A percentile compares a stretch with the other conserved stretches of the same genome.
phyloP scores from a whole-genome alignment of 768 basidiomycete genomes.

The Pleurotus tuoliensis region DNA sequence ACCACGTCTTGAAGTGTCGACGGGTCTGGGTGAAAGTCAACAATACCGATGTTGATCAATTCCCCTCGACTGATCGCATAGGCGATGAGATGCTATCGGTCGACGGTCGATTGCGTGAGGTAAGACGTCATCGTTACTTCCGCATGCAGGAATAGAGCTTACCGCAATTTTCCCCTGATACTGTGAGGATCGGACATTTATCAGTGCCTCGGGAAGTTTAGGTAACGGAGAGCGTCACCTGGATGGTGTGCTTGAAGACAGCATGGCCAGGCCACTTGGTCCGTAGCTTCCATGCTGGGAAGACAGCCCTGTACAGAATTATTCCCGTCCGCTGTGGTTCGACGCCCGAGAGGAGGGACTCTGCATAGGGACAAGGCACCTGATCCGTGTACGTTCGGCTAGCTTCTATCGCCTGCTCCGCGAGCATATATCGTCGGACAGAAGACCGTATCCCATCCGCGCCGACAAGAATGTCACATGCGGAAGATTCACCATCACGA shows the following conservation, averaged over 20 bases:
- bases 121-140: too few relatives aligned
- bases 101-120: too few relatives aligned
- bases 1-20: neutral
- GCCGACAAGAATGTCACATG: constrained; percentile 65
- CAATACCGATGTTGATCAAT: neutral
- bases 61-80: neutral
- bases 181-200: neutral
- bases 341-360: constrained; percentile 35
- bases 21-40: neutral
- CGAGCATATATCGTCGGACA: constrained; percentile 37
- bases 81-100: neutral
- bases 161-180: neutral
- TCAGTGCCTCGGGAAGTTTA: neutral
- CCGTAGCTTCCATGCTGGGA: neutral
- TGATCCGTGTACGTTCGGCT: constrained; percentile 22
- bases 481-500: constrained; percentile 53
- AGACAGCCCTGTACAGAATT: constrained; percentile 38
- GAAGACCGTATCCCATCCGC: constrained; percentile 64
- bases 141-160: too few relatives aligned
- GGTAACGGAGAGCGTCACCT: neutral
- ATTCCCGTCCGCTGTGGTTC: constrained; percentile 59
- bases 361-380: constrained; percentile 20
- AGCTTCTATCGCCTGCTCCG: constrained; percentile 31
- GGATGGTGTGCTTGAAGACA: neutral
- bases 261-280: neutral